Evolutionary conservation across 805 yeast species (phyloP).

Genomic region (Ogataea methanolica): DNA sequence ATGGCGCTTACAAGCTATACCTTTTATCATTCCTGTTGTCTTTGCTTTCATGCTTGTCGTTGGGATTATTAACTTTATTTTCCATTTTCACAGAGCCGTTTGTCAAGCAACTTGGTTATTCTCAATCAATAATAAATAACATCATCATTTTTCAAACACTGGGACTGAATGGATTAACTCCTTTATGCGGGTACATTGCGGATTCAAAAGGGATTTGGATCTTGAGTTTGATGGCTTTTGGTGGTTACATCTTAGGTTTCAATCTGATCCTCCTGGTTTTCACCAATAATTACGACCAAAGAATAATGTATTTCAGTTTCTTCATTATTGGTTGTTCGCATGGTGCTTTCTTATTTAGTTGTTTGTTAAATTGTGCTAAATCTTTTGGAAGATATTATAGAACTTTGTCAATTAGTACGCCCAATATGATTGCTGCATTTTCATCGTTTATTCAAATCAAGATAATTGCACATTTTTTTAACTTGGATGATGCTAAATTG

Average conservation of each 20-base stretch:
- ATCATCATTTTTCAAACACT: slow-evolving; percentile 71
- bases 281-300: slow-evolving; percentile 27
- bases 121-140: slow-evolving; percentile 61
- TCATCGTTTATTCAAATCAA: slow-evolving; percentile 28
- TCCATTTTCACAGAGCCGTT: slow-evolving; percentile 73
- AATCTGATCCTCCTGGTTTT: slow-evolving; percentile 39
- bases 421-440: slow-evolving; percentile 42
- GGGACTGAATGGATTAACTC: slow-evolving; percentile 82
- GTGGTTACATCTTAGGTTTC: slow-evolving; percentile 66
- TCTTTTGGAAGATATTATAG: slow-evolving; percentile 61
- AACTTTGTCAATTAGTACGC: slow-evolving; percentile 79
- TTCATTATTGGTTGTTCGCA: slow-evolving; percentile 66
- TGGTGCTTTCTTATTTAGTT: slow-evolving; percentile 61
- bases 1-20: slow-evolving; percentile 21
- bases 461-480: slow-evolving; percentile 17
- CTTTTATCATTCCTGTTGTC: slow-evolving; percentile 24
- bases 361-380: slow-evolving; percentile 75
- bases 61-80: slow-evolving; percentile 30
- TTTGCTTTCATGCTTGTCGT: slow-evolving; percentile 24
- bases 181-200: slow-evolving; percentile 75
- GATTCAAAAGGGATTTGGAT: slow-evolving; percentile 77
- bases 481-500: slow-evolving; percentile 9
- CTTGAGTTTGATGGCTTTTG: slow-evolving; percentile 55
- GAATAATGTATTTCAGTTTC: slow-evolving; percentile 44
- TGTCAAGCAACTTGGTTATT: slow-evolving; percentile 48